These are phyloP conservation scores for Globisporangium yorkense DNA, from an alignment of 352 stramenopile genomes.

Conservation along the genomic window DNA sequence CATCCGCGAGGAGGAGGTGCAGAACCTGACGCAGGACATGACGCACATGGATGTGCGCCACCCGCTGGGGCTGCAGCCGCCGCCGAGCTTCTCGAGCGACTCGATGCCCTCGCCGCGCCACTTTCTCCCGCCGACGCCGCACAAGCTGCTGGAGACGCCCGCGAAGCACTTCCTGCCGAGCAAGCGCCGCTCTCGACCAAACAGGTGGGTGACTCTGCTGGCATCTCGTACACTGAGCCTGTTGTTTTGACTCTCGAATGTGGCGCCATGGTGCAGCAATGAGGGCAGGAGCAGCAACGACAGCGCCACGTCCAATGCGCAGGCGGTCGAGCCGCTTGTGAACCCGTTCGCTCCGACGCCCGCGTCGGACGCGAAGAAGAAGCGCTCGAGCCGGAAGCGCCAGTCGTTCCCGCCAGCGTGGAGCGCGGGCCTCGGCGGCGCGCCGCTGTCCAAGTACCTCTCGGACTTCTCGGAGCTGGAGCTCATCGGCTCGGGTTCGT, in stretches of 20 bases:
- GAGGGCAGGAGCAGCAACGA: neutral
- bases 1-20: constrained; percentile 54
- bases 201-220: constrained; percentile 12
- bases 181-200: constrained; percentile 22
- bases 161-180: constrained; percentile 17
- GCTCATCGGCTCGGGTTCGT: constrained; percentile 77
- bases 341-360: constrained; percentile 65
- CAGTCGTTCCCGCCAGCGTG: constrained; percentile 57
- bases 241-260: neutral
- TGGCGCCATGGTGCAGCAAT: neutral
- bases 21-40: constrained; percentile 71
- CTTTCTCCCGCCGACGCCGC: constrained; percentile 28
- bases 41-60: constrained; percentile 63
- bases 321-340: constrained; percentile 44
- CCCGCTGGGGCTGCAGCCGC: constrained; percentile 12
- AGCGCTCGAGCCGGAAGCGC: constrained; percentile 53
- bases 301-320: constrained; percentile 4
- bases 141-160: constrained; percentile 14
- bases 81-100: constrained; percentile 50
- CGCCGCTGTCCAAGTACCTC: constrained; percentile 70
- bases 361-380: constrained; percentile 50
- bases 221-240: neutral
- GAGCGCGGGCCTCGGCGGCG: constrained; percentile 18
- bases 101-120: constrained; percentile 35
- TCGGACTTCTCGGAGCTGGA: constrained; percentile 71